Evolutionary conservation across 2,329 filamentous ascomycete species (phyloP), one percentile per base, ranked within the genome.

Genomic region (Claviceps quebecensis): DNA sequence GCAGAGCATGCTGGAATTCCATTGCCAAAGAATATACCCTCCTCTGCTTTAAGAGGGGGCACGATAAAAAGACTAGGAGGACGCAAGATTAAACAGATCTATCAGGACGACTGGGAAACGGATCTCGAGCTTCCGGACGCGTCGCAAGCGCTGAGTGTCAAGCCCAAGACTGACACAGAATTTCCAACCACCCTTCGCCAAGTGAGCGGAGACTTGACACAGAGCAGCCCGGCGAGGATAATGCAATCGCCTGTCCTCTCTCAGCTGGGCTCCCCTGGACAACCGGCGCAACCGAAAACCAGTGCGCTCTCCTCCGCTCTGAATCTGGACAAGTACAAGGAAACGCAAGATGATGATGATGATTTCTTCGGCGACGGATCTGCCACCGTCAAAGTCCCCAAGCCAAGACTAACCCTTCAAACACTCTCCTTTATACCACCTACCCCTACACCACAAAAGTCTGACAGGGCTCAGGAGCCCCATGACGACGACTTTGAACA

Each of bases 1-100:
- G 91, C 90, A 37, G 86, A 88, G 61, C 83, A 82, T 64, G 90
- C 89, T 26, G 93, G 93, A 58, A 95, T 98, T 56, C 91, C 93
- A 6, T 80, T 97, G 52, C 93, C 93, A 29, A 74, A 80, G 49
- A 90, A 90, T 63, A 81, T 97, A 36, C 89, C 91, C 1, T 81
- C 86, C 34, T 95, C 91, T 19, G 93, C 93, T 34, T 73, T 98
- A 43, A 79, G 93, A 65, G 91, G 91, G 50, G 93, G 93, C 49
- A 91, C 89, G 9, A 97, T 97, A 63, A 95, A 94, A 70, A 78
- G 90, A 58, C 75, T 97, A 37, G 90, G 90, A 48, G 81, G 81
- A 53, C 78, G 80, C 58, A 88, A 84, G 60, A 74, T 85, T 19
- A 83, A 81, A 61, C 84, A 80, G 61, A 80, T 83, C 41, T 79